Conservation (phyloP, 805 yeast species). For the Barnettozyma californica region DNA sequence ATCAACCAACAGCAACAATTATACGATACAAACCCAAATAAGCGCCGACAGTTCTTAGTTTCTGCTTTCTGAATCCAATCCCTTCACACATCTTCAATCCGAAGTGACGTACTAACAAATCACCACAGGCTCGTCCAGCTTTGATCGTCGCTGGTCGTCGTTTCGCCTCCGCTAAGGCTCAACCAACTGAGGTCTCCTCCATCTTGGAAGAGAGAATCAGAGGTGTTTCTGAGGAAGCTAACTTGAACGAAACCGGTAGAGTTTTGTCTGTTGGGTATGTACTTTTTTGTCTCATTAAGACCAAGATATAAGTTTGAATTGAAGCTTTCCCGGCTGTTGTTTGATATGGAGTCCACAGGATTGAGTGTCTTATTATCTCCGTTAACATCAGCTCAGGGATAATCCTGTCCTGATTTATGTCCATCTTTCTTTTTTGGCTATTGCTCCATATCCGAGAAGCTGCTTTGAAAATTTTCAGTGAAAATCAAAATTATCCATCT, state of each 20-base stretch:
- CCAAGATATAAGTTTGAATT: not conserved
- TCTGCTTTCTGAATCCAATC: not conserved
- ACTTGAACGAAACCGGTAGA: conserved; percentile 99
- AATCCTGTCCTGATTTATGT: not conserved
- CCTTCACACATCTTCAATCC: too few species aligned
- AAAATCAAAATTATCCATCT: not conserved
- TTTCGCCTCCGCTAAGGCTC: conserved; percentile 89
- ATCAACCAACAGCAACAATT: not conserved
- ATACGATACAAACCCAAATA: not conserved
- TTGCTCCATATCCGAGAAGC: not conserved
- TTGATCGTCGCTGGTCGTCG: conserved; percentile 65
- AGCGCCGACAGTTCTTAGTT: not conserved
- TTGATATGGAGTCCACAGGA: not conserved
- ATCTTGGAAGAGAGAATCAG: conserved; percentile 99
- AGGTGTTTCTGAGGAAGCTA: conserved; percentile 96
- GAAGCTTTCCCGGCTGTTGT: not conserved
- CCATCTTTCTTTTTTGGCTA: not conserved
- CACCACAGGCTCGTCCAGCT: conserved; percentile 66
- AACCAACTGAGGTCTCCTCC: conserved; percentile 99
- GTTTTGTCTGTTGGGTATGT: conserved; percentile 95
- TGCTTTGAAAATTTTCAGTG: conserved; percentile 5
- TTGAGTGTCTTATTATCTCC: not conserved
- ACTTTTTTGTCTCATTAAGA: conserved; percentile 5
- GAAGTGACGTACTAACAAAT: conserved; percentile 21
- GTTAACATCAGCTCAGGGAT: not conserved